phyloP scores from a whole-genome alignment of 495 filamentous ascomycete species.

The Choiromyces venosus region DNA sequence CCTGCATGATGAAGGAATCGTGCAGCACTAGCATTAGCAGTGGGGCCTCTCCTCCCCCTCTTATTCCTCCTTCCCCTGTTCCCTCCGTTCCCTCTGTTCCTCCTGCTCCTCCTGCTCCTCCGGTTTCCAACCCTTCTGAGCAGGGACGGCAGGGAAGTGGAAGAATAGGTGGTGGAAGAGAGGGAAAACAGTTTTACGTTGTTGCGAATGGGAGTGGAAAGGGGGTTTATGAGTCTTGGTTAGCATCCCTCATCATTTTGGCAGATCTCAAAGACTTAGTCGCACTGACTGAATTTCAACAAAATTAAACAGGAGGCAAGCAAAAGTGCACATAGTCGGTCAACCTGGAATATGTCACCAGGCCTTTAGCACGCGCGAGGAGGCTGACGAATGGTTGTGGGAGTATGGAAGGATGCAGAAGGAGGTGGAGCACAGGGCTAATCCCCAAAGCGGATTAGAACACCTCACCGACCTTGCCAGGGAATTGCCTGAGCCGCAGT shows the following conservation, averaged over 20 bases:
- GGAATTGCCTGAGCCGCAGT: not conserved
- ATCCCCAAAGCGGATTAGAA: not conserved
- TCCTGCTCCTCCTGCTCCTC: not conserved
- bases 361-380: not conserved
- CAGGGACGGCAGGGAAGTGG: not conserved
- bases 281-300: not conserved
- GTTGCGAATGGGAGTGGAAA: not conserved
- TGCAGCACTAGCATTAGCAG: not conserved
- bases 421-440: not conserved
- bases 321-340: not conserved
- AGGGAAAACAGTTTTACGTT: not conserved
- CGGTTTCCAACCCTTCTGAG: not conserved
- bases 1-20: not conserved
- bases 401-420: not conserved
- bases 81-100: not conserved
- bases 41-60: not conserved
- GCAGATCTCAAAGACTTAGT: not conserved
- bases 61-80: not conserved
- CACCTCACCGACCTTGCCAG: not conserved
- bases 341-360: slow-evolving; percentile 1
- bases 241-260: not conserved
- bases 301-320: not conserved
- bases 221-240: slow-evolving; percentile 2
- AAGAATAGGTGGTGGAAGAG: not conserved
- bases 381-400: not conserved